Percentiles rank a stretch among this genome's conserved stretches.
phyloP scores from a whole-genome alignment of 176 grass and related monocot species.

The Triticum monococcum region DNA sequence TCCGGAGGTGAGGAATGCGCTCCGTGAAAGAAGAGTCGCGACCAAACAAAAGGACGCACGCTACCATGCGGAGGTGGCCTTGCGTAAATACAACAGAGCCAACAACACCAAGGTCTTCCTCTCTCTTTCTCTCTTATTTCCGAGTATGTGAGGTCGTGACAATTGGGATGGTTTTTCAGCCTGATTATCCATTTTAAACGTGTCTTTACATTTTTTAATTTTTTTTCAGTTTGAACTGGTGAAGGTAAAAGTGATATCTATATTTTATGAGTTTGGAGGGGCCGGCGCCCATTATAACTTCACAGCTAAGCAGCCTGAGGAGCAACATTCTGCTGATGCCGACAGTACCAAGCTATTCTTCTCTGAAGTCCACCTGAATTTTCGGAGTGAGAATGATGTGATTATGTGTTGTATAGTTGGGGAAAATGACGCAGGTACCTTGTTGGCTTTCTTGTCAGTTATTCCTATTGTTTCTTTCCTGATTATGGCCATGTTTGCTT shows the following conservation, averaged over 20 bases:
- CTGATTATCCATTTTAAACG: not conserved
- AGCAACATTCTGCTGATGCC: not conserved
- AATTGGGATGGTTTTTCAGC: not conserved
- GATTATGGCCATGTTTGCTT: not conserved
- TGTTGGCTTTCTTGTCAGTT: not conserved
- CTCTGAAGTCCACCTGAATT: not conserved
- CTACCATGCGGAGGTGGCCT: not conserved
- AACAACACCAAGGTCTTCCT: not conserved
- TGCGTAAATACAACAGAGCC: not conserved
- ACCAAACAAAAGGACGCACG: not conserved
- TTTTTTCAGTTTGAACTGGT: not conserved
- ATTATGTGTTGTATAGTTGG: conserved; percentile 11
- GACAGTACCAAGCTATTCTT: not conserved
- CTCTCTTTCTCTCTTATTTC: not conserved
- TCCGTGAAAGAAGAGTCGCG: not conserved
- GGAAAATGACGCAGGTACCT: conserved; percentile 10
- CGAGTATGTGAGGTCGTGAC: not conserved
- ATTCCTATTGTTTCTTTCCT: not conserved
- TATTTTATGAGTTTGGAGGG: conserved; percentile 26
- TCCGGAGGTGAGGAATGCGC: not conserved
- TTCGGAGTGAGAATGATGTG: conserved; percentile 5
- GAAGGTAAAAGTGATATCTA: not conserved
- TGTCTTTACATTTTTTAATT: not conserved
- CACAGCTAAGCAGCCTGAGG: conserved; percentile 8
- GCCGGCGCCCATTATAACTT: conserved; percentile 7